Percentiles rank a stretch among this genome's conserved stretches.
phyloP scores from a whole-genome alignment of 805 yeast species.

The Peterozyma toletana region DNA sequence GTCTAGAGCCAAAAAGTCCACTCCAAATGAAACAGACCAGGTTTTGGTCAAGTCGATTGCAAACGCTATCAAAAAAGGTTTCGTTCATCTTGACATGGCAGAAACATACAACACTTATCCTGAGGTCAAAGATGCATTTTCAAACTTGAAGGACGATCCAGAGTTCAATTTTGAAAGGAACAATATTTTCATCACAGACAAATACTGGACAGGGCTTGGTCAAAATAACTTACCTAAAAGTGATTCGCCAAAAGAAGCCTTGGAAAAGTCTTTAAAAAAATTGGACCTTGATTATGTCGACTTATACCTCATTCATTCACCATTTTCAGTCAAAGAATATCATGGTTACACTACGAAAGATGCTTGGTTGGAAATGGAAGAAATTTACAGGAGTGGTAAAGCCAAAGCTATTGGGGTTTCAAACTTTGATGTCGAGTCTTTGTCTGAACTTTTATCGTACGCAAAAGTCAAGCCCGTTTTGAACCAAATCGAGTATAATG shows the following conservation, averaged over 20 bases:
- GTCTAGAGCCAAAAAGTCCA: constrained; percentile 27
- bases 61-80: constrained; percentile 24
- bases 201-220: constrained; percentile 30
- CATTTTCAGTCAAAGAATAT: constrained; percentile 34
- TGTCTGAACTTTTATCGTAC: constrained; percentile 41
- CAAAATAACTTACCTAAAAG: constrained; percentile 4
- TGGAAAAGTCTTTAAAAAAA: constrained; percentile 41
- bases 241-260: constrained; percentile 31
- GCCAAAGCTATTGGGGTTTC: constrained; percentile 73
- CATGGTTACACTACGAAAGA: constrained; percentile 58
- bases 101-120: constrained; percentile 47
- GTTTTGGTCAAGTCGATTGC: constrained; percentile 2
- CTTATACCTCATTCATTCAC: constrained; percentile 65
- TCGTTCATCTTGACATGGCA: constrained; percentile 53
- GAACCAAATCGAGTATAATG: constrained; percentile 75
- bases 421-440: constrained; percentile 54
- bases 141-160: constrained; percentile 5
- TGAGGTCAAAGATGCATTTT: constrained; percentile 7
- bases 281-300: constrained; percentile 58
- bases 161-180: constrained; percentile 19
- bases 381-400: constrained; percentile 44
- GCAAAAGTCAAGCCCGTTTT: constrained; percentile 56
- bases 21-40: constrained; percentile 8
- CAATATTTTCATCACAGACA: constrained; percentile 43
- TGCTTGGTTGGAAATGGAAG: constrained; percentile 62